phyloP scores from a whole-genome alignment of 371 early-diverging fungal genomes.

The Catenaria anguillulae region DNA sequence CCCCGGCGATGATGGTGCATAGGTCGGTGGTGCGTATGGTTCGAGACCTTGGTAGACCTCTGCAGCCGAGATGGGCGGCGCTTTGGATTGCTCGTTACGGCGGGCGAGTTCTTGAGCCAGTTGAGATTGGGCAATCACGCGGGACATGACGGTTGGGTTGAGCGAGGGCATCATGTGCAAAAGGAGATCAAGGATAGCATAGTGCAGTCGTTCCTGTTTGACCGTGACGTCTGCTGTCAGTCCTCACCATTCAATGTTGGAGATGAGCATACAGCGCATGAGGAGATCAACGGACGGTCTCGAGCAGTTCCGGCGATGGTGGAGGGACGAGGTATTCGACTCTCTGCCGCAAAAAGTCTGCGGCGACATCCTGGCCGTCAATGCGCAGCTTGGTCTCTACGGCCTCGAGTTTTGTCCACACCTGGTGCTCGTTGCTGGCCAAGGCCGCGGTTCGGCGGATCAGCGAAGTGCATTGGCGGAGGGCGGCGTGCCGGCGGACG shows the following conservation, averaged over 20 bases:
- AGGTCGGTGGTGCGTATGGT: too few species aligned
- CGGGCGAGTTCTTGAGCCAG: too few species aligned
- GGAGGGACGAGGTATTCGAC: not conserved
- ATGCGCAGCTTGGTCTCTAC: not conserved
- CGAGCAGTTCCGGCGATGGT: not conserved
- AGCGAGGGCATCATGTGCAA: not conserved
- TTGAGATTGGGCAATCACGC: too few species aligned
- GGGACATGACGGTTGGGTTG: not conserved
- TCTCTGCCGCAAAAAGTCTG: not conserved
- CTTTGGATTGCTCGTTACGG: too few species aligned
- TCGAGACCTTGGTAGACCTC: too few species aligned
- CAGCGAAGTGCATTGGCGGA: not conserved
- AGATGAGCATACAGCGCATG: too few species aligned
- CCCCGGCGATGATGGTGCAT: too few species aligned
- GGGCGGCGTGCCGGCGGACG: not conserved
- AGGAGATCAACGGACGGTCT: not conserved
- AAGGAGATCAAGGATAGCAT: not conserved
- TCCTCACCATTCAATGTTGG: too few species aligned
- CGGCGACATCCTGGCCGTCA: not conserved
- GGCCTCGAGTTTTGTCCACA: not conserved
- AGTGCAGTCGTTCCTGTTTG: not conserved
- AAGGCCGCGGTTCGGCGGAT: not conserved
- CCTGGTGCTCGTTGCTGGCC: too few species aligned
- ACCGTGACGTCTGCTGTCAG: too few species aligned
- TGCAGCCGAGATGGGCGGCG: too few species aligned